phyloP scores from a whole-genome alignment of 176 grass and related monocot species.

The Urochloa ruziziensis region DNA sequence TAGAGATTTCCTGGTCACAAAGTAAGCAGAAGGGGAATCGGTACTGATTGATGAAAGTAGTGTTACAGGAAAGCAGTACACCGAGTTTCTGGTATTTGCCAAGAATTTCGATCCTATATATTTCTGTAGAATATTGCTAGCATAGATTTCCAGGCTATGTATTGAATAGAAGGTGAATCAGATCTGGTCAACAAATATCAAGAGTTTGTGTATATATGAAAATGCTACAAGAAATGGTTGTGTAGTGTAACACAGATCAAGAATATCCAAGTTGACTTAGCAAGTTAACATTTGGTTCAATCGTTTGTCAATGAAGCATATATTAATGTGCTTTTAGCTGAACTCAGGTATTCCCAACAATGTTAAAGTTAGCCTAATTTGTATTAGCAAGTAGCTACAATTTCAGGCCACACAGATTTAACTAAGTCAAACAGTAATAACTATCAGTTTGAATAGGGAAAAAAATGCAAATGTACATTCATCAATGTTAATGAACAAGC shows the following conservation, averaged over 20 bases:
- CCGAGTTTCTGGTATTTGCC: not conserved
- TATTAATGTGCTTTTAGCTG: not conserved
- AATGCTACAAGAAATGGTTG: not conserved
- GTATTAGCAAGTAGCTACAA: not conserved
- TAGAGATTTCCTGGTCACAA: conserved; percentile 83
- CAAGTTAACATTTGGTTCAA: not conserved
- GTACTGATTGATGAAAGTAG: not conserved
- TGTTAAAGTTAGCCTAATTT: not conserved
- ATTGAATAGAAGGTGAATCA: not conserved
- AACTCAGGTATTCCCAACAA: not conserved
- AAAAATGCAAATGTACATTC: not conserved
- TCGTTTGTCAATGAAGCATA: not conserved
- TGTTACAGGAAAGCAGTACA: not conserved
- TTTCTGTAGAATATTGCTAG: not conserved
- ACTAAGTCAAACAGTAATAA: not conserved
- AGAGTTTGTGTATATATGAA: not conserved
- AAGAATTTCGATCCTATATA: not conserved
- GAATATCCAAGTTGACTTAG: not conserved
- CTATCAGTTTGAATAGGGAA: not conserved
- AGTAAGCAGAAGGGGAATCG: conserved; percentile 6
- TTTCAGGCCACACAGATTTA: not conserved
- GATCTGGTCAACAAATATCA: not conserved
- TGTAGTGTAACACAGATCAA: not conserved
- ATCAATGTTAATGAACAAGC: not conserved
- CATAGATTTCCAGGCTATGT: not conserved